A percentile compares a stretch with the other conserved stretches of the same genome.
Evolutionary conservation across 2,329 filamentous ascomycete genomes (phyloP).

Genomic region (Didymella glomerata): DNA sequence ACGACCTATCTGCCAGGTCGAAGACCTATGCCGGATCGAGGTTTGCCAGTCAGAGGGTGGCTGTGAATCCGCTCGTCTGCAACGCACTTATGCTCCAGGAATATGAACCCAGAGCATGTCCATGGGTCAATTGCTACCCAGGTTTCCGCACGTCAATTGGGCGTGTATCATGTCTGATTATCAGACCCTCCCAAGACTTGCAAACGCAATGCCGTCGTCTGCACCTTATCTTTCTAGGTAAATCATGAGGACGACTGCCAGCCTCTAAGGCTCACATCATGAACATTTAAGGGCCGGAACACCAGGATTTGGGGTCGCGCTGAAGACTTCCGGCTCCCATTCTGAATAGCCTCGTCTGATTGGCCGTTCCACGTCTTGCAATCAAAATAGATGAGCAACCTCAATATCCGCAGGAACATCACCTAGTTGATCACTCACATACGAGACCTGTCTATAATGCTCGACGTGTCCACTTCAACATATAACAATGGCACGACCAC

Average conservation of each 20-base stretch:
- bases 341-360: constrained; percentile 27
- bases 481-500: constrained; percentile 33
- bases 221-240: background rate
- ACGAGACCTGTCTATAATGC: constrained; percentile 38
- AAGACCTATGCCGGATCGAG: background rate
- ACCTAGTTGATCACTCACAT: constrained; percentile 28
- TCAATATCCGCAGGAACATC: constrained; percentile 42
- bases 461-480: constrained; percentile 47
- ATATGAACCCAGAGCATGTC: background rate
- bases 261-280: background rate
- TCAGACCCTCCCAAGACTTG: background rate
- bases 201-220: background rate
- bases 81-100: background rate
- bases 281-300: background rate
- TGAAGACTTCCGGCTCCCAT: constrained; percentile 11
- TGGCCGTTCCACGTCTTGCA: constrained; percentile 34
- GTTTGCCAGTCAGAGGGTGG: background rate
- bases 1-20: background rate
- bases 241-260: background rate
- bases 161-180: background rate
- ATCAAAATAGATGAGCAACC: constrained; percentile 50
- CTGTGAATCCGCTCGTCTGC: background rate
- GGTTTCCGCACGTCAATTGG: background rate
- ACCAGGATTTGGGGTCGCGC: constrained; percentile 8
- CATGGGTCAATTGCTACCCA: background rate